Conservation (phyloP, 345 rosid genomes). For the Murraya paniculata region DNA sequence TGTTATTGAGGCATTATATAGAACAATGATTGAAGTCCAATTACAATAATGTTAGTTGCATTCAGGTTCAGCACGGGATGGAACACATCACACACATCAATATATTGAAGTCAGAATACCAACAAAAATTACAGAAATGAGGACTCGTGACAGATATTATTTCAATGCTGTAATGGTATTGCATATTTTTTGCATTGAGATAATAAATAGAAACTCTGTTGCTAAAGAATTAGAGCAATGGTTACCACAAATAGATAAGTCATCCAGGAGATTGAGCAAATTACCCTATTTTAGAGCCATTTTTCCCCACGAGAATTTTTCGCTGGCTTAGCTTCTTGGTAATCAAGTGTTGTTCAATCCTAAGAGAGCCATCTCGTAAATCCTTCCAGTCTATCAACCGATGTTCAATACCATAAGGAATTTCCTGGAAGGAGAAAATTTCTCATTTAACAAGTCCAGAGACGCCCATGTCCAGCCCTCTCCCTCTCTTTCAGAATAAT, state of each 20-base stretch:
- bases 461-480: background rate
- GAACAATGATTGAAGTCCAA: background rate
- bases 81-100: background rate
- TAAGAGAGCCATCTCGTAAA: conserved; percentile 72
- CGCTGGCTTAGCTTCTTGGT: conserved; percentile 78
- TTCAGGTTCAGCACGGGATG: background rate
- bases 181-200: background rate
- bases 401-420: conserved; percentile 76
- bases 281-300: conserved; percentile 84
- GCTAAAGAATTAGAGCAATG: background rate
- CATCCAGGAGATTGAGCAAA: background rate
- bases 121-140: background rate
- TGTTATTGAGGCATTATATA: background rate
- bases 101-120: background rate
- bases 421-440: conserved; percentile 50
- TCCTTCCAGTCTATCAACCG: conserved; percentile 89
- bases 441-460: background rate
- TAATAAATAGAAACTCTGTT: background rate
- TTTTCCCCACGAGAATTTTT: conserved; percentile 90
- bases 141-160: background rate
- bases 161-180: background rate
- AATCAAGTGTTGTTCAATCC: conserved; percentile 86
- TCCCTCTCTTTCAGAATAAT: background rate
- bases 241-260: background rate
- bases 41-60: background rate